Percentiles rank a stretch among this genome's conserved stretches.
phyloP scores from a whole-genome alignment of 768 basidiomycete genomes.

The Mycena crocata region DNA sequence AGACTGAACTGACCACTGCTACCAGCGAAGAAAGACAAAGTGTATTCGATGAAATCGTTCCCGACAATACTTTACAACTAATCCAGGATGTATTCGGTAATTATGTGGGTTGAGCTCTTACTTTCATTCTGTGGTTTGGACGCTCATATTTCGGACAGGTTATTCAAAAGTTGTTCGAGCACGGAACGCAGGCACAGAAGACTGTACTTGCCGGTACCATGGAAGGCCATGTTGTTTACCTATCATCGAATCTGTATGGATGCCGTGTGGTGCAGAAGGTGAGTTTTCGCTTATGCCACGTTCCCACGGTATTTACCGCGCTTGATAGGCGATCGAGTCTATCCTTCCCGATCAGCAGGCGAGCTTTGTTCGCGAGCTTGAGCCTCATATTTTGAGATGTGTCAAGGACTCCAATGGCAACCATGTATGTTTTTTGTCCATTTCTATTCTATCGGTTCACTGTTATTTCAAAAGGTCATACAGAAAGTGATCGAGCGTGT shows the following conservation, averaged over 20 bases:
- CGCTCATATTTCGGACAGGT: conserved; percentile 62
- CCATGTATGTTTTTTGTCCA: conserved; percentile 66
- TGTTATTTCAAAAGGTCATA: conserved; percentile 65
- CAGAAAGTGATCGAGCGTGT: conserved; percentile 91
- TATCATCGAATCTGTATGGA: conserved; percentile 94
- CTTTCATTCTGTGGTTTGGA: not conserved
- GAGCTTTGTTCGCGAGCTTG: conserved; percentile 80
- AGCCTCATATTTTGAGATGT: conserved; percentile 83
- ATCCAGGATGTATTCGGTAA: conserved; percentile 97
- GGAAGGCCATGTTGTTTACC: conserved; percentile 78
- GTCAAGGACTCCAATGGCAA: conserved; percentile 95
- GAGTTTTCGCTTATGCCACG: conserved; percentile 11
- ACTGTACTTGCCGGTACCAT: conserved; percentile 75
- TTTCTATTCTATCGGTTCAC: conserved; percentile 14
- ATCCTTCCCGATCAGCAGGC: conserved; percentile 83
- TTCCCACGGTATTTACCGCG: conserved; percentile 1
- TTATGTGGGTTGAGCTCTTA: conserved; percentile 68
- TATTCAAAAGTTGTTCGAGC: conserved; percentile 93
- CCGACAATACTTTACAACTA: conserved; percentile 76
- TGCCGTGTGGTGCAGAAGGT: conserved; percentile 97
- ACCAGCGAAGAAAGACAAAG: conserved; percentile 81
- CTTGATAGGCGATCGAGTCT: conserved; percentile 81
- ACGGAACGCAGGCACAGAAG: conserved; percentile 83
- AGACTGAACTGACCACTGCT: conserved; percentile 84
- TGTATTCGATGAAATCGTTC: conserved; percentile 90